A percentile compares a stretch with the other conserved stretches of the same genome.
Evolutionary conservation across 176 grass and related monocot genomes (phyloP).

Genomic region (Paspalum vaginatum): DNA sequence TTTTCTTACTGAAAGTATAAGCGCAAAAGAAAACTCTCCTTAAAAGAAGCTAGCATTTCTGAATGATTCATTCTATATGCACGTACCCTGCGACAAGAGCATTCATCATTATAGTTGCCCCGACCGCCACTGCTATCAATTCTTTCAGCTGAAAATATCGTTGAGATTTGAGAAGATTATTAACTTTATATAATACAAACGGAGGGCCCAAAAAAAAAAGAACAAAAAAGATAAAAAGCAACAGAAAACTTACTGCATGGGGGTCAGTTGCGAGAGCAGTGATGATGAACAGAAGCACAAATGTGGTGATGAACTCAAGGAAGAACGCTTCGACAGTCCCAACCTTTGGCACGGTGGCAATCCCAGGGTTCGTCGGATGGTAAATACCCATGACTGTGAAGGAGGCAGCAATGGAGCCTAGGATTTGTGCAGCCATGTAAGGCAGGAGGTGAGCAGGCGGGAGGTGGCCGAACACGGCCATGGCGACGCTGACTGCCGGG

Average conservation of each 20-base stretch:
- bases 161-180: not conserved
- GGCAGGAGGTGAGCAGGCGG: constrained; percentile 44
- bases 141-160: constrained; percentile 43
- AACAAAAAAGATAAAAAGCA: not conserved
- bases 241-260: constrained; percentile 46
- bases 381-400: constrained; percentile 56
- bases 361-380: constrained; percentile 44
- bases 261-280: constrained; percentile 54
- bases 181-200: not conserved
- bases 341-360: constrained; percentile 54
- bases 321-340: constrained; percentile 56
- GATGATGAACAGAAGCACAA: constrained; percentile 70
- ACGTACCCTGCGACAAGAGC: constrained; percentile 54
- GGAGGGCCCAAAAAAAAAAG: too few species aligned
- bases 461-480: constrained; percentile 55
- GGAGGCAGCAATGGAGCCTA: constrained; percentile 50
- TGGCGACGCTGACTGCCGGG: constrained; percentile 68
- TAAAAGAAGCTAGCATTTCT: not conserved
- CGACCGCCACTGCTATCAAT: constrained; percentile 61
- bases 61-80: not conserved
- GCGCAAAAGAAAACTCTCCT: not conserved
- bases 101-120: constrained; percentile 53
- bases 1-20: not conserved
- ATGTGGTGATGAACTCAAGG: constrained; percentile 76
- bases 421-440: constrained; percentile 58